phyloP scores from a whole-genome alignment of 2,329 filamentous ascomycete species.

The Shiraia bambusicola region DNA sequence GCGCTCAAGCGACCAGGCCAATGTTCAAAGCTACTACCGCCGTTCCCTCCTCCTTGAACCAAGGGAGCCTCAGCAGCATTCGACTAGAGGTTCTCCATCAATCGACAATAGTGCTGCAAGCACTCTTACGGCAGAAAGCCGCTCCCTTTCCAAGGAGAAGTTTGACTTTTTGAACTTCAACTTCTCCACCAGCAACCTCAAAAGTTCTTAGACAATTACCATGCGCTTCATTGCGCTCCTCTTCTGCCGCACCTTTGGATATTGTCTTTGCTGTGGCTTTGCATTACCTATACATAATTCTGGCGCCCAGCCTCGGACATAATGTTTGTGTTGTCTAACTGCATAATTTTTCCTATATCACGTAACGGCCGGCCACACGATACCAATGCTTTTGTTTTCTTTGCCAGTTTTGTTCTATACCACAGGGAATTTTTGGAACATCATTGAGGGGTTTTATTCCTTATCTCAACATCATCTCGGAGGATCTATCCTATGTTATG shows the following conservation, averaged over 20 bases:
- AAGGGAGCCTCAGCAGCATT: slow-evolving; percentile 52
- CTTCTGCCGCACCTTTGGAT: slow-evolving; percentile 13
- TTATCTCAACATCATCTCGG: slow-evolving; percentile 9
- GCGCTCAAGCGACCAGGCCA: slow-evolving; percentile 62
- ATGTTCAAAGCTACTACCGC: slow-evolving; percentile 71
- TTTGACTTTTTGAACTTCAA: slow-evolving; percentile 44
- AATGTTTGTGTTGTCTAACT: slow-evolving; percentile 26
- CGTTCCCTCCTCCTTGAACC: slow-evolving; percentile 85
- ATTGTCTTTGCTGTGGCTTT: slow-evolving; percentile 1
- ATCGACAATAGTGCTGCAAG: slow-evolving; percentile 29
- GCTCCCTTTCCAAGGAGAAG: slow-evolving; percentile 37
- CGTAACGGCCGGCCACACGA: slow-evolving; percentile 33
- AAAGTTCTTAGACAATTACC: slow-evolving; percentile 32
- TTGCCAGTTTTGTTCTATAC: slow-evolving; percentile 39
- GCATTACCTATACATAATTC: slow-evolving; percentile 10
- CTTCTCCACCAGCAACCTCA: slow-evolving; percentile 36
- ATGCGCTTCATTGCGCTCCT: slow-evolving; percentile 22
- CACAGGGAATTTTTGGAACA: slow-evolving; percentile 59
- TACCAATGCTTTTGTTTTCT: slow-evolving; percentile 31
- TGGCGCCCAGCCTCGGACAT: slow-evolving; percentile 21
- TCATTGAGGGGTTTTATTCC: slow-evolving; percentile 48
- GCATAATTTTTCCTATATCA: slow-evolving; percentile 20
- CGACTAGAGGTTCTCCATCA: slow-evolving; percentile 27
- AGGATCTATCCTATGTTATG: slow-evolving; percentile 8
- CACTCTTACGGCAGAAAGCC: slow-evolving; percentile 30